Conservation (phyloP, 2,329 filamentous ascomycete species). For the Ceratocystis eucalypticola region DNA sequence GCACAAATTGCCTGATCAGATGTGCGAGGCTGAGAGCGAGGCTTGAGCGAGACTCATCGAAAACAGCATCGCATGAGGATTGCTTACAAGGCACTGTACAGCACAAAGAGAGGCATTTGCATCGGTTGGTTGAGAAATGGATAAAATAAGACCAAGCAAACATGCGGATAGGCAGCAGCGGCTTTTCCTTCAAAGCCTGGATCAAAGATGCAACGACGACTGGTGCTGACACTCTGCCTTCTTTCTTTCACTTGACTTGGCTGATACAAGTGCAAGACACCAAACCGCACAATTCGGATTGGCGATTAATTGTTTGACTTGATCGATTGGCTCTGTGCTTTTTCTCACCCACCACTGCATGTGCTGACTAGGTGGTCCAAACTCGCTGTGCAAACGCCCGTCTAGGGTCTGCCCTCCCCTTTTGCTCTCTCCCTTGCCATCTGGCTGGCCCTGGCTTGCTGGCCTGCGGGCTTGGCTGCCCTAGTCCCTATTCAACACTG, state of each 20-base stretch:
- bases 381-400: conserved; percentile 1
- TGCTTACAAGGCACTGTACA: no score
- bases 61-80: no score
- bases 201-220: not conserved
- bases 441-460: not conserved
- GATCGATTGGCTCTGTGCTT: not conserved
- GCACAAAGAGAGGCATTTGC: no score
- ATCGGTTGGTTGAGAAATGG: no score
- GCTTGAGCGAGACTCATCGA: no score
- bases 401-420: conserved; percentile 2
- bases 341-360: not conserved
- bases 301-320: not conserved
- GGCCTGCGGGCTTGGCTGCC: not conserved
- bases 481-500: not conserved
- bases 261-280: not conserved
- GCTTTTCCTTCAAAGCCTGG: no score
- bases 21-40: no score
- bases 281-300: not conserved
- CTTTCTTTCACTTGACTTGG: not conserved
- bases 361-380: not conserved
- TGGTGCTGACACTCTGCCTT: not conserved
- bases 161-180: no score
- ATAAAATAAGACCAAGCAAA: no score
- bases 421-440: not conserved
- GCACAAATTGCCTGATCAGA: no score